These are phyloP conservation scores for Blastocladiella emersonii DNA, from an alignment of 371 early-diverging fungal genomes.

Conservation along the genomic window DNA sequence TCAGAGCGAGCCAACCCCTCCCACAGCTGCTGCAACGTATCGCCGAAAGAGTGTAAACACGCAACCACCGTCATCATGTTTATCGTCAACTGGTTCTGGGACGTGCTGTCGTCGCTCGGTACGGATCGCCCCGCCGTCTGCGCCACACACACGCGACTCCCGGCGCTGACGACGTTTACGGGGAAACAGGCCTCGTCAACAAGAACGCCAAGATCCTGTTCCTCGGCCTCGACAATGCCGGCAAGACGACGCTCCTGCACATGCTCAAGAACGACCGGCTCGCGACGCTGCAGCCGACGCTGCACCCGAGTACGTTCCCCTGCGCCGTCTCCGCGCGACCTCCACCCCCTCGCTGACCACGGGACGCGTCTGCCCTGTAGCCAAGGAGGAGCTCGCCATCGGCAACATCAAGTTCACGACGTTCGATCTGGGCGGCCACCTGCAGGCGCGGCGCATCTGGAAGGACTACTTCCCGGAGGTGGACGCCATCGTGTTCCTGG, in stretches of 20 bases:
- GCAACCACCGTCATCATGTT: constrained; percentile 47
- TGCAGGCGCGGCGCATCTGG: constrained; percentile 94
- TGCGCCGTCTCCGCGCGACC: background rate
- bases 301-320: constrained; percentile 81
- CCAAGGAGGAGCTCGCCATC: constrained; percentile 91
- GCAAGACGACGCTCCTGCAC: constrained; percentile 98
- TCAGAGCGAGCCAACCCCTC: too few species aligned
- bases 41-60: too few species aligned
- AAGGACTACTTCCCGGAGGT: constrained; percentile 97
- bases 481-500: constrained; percentile 85
- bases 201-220: constrained; percentile 98
- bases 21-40: too few species aligned
- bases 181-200: constrained; percentile 83
- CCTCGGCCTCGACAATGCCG: constrained; percentile 99
- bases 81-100: constrained; percentile 87
- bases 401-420: constrained; percentile 94
- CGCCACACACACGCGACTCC: background rate
- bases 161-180: background rate
- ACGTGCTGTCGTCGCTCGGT: constrained; percentile 71
- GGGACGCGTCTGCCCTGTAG: too few species aligned
- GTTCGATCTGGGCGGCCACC: constrained; percentile 93
- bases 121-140: constrained; percentile 18
- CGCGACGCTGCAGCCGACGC: constrained; percentile 92
- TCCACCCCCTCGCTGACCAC: background rate
- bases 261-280: constrained; percentile 98